These are phyloP conservation scores for Penicillium sp. DNA, from an alignment of 2,329 filamentous ascomycete species.

Conservation along the genomic window DNA sequence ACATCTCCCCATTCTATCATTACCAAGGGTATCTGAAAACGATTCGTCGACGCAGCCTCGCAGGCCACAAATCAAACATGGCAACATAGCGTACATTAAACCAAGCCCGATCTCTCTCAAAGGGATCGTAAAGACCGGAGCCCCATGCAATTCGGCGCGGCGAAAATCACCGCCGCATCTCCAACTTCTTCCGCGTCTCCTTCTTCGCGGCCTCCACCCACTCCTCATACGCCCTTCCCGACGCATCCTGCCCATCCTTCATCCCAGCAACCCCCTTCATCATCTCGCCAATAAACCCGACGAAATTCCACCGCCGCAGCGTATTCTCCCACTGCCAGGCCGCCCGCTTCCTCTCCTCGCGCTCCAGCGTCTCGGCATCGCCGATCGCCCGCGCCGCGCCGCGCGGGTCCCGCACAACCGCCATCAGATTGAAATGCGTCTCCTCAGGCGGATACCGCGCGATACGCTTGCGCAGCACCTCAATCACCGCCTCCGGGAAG, in stretches of 20 bases:
- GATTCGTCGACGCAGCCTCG: too few species aligned
- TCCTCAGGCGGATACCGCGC: conserved; percentile 79
- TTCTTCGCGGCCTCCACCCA: conserved; percentile 69
- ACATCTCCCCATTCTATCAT: background rate
- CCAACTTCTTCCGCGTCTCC: conserved; percentile 43
- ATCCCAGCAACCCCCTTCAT: conserved; percentile 76
- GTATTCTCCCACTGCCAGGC: conserved; percentile 97
- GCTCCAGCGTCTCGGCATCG: conserved; percentile 71
- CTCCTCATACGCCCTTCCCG: conserved; percentile 62
- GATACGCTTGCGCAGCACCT: conserved; percentile 82
- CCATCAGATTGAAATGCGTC: conserved; percentile 93
- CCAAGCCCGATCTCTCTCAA: too few species aligned
- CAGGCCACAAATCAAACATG: too few species aligned
- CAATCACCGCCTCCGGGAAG: conserved; percentile 77
- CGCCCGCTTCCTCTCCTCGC: conserved; percentile 77
- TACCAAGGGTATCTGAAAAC: conserved; percentile 3
- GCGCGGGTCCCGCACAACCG: conserved; percentile 82
- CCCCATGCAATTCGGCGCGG: too few species aligned
- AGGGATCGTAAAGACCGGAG: too few species aligned
- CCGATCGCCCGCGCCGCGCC: conserved; percentile 75
- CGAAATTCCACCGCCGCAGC: conserved; percentile 87
- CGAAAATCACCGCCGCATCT: conserved; percentile 25
- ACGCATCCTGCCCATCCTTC: conserved; percentile 66
- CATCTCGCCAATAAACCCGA: conserved; percentile 88
- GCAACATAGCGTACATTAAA: too few species aligned